Conservation (phyloP, 495 filamentous ascomycete genomes). For the Aspergillus diversus region DNA sequence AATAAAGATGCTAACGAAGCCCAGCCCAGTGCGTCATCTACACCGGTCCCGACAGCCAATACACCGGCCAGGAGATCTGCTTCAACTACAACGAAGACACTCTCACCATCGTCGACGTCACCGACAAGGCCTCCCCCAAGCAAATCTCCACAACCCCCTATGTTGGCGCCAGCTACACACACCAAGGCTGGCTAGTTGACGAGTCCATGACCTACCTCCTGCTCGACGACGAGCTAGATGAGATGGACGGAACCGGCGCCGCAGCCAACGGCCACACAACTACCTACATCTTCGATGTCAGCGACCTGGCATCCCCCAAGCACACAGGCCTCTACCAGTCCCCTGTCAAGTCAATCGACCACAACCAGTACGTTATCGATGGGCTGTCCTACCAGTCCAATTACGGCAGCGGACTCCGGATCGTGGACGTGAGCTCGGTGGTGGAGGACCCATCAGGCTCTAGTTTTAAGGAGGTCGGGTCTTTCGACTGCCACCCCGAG, state of each 20-base stretch:
- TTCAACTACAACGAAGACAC: slow-evolving; percentile 32
- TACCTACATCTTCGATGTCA: slow-evolving; percentile 29
- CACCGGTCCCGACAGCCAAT: slow-evolving; percentile 20
- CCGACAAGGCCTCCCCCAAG: slow-evolving; percentile 22
- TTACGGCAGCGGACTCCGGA: slow-evolving; percentile 27
- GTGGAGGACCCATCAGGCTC: slow-evolving; percentile 20
- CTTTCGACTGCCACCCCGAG: slow-evolving; percentile 26
- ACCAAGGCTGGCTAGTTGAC: slow-evolving; percentile 27
- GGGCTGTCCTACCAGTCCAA: slow-evolving; percentile 27
- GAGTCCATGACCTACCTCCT: slow-evolving; percentile 23
- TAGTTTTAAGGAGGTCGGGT: slow-evolving; percentile 22
- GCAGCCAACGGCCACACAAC: slow-evolving; percentile 29
- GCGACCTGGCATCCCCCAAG: slow-evolving; percentile 21
- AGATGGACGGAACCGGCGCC: slow-evolving; percentile 21
- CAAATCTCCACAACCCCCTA: slow-evolving; percentile 29
- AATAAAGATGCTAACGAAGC: not conserved
- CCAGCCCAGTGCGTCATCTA: slow-evolving; percentile 29
- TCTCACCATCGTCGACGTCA: slow-evolving; percentile 27
- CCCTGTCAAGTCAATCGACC: slow-evolving; percentile 26
- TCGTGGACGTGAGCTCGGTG: slow-evolving; percentile 27
- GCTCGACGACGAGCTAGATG: slow-evolving; percentile 28
- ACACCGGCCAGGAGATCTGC: slow-evolving; percentile 25
- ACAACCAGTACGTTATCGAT: slow-evolving; percentile 28
- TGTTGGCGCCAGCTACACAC: slow-evolving; percentile 25
- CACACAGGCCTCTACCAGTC: slow-evolving; percentile 28